These are phyloP conservation scores for Populus simonii DNA, from an alignment of 345 rosid genomes.

Conservation along the genomic window DNA sequence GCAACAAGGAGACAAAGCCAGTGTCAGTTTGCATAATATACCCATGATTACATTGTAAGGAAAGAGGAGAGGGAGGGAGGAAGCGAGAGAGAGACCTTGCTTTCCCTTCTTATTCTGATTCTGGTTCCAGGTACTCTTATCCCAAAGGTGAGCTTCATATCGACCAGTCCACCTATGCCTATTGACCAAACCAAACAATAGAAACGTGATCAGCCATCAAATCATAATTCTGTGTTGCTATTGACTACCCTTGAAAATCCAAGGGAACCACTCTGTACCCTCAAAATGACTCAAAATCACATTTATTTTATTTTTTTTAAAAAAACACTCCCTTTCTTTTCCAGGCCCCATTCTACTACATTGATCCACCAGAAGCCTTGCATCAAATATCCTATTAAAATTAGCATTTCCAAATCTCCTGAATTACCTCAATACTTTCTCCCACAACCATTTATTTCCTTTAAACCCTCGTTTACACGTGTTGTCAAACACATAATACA, in stretches of 20 bases:
- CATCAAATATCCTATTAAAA: too few species aligned
- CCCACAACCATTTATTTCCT: too few species aligned
- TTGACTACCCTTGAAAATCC: not conserved
- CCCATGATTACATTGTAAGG: not conserved
- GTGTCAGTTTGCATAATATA: slow-evolving; percentile 30
- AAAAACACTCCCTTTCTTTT: not conserved
- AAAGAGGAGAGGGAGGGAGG: not conserved
- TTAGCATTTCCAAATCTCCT: too few species aligned
- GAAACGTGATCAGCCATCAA: not conserved
- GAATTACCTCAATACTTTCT: too few species aligned
- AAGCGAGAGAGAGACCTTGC: slow-evolving; percentile 56
- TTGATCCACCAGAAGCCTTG: not conserved
- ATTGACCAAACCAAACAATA: not conserved
- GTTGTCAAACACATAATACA: not conserved
- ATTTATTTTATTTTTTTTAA: not conserved
- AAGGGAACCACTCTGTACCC: not conserved
- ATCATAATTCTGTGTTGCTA: not conserved
- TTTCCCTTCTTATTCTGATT: slow-evolving; percentile 98
- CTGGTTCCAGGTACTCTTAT: slow-evolving; percentile 97
- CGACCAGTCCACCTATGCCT: slow-evolving; percentile 99
- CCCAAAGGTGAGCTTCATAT: slow-evolving; percentile 99
- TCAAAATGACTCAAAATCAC: not conserved
- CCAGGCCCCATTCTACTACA: not conserved
- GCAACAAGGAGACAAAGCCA: slow-evolving; percentile 19
- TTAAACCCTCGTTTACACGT: not conserved